These are phyloP conservation scores for Spirogloea muscicola DNA, from an alignment of 139 green algal species.

Conservation along the genomic window DNA sequence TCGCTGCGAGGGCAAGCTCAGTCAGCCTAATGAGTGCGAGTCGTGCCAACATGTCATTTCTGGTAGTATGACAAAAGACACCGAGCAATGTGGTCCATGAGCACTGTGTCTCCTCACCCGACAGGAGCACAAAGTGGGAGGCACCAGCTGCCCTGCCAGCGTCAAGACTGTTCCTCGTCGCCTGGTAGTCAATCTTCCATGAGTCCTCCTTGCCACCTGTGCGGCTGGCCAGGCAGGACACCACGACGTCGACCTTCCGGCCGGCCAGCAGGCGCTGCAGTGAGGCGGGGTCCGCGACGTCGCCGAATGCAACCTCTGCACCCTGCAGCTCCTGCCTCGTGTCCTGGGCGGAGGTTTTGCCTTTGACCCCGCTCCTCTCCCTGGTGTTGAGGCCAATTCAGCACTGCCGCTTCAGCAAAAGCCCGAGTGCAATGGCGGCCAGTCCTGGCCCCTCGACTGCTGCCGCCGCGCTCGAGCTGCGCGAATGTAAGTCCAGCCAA, in stretches of 20 bases:
- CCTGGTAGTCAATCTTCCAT: slow-evolving; percentile 95
- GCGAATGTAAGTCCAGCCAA: not conserved
- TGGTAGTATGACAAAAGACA: not conserved
- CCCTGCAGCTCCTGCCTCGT: slow-evolving; percentile 70
- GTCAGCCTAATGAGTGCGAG: not conserved
- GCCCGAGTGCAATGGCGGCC: not conserved
- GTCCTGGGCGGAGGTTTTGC: slow-evolving; percentile 75
- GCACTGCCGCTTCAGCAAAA: not conserved
- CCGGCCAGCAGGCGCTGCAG: slow-evolving; percentile 65
- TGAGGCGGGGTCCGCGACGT: slow-evolving; percentile 67
- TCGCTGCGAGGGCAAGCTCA: slow-evolving; percentile 58
- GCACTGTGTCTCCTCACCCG: slow-evolving; percentile 11
- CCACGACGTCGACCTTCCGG: slow-evolving; percentile 86
- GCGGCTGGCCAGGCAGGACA: slow-evolving; percentile 90
- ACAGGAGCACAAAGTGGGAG: slow-evolving; percentile 46
- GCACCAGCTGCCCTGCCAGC: slow-evolving; percentile 7
- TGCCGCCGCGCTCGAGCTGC: not conserved
- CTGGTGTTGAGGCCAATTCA: slow-evolving; percentile 49
- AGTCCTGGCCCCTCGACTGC: not conserved
- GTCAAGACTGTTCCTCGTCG: slow-evolving; percentile 86
- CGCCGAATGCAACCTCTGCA: slow-evolving; percentile 82
- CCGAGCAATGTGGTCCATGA: not conserved
- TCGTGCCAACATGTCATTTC: not conserved
- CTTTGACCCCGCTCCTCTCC: slow-evolving; percentile 83
- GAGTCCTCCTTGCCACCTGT: slow-evolving; percentile 87